Evolutionary conservation across 495 filamentous ascomycete species (phyloP), one percentile per base, ranked within the genome.

Genomic region (Parathielavia appendiculata): DNA sequence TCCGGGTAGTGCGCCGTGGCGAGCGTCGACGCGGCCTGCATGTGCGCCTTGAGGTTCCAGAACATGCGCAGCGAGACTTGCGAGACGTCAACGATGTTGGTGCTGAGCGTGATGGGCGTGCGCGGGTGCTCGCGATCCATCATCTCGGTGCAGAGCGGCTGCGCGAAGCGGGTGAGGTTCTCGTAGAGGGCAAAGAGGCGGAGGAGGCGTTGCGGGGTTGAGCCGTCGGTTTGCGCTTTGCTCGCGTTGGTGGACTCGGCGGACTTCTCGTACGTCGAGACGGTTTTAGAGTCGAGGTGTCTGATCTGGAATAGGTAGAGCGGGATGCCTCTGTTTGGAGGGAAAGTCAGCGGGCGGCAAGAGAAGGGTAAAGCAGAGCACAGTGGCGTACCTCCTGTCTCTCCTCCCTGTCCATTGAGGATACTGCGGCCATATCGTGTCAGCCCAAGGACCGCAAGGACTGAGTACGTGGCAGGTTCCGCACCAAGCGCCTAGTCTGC

Each of bases 1-100:
- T 96, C 91, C 1, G 91, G 91, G 67, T 95, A 96, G 73, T 93
- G 88, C 4, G 90, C 89, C 16, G 91, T 95, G n/a, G 91, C 90
- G 49, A 95, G 78, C 43, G 81, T 81, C 69, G 84, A 88, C 0
- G 90, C 89, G 68, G 91, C 90, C 72, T 95, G 91, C 90, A 96
- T 93, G 68, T 95, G 90, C 10, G 73, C 73, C 78, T 91, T 90
- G 67, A 96, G 74, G 71, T 91, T 91, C 91, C 91, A 96, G 67
- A 96, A 92, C 74, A 92, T 90, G 77, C 88, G 88, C 71, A 96
- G 70, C 16, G 89, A 88, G 5, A 95, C 90, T 34, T 83, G 80
- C 50, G 83, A 86, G 53, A 96, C 86, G 69, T 96, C 90, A 54
- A 95, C 90, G 54, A 96, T 92, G 70, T 93, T 95, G 62, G 86